A percentile compares a stretch with the other conserved stretches of the same genome.
Conservation (phyloP, 805 yeast species). For the Nematodospora valgi region DNA sequence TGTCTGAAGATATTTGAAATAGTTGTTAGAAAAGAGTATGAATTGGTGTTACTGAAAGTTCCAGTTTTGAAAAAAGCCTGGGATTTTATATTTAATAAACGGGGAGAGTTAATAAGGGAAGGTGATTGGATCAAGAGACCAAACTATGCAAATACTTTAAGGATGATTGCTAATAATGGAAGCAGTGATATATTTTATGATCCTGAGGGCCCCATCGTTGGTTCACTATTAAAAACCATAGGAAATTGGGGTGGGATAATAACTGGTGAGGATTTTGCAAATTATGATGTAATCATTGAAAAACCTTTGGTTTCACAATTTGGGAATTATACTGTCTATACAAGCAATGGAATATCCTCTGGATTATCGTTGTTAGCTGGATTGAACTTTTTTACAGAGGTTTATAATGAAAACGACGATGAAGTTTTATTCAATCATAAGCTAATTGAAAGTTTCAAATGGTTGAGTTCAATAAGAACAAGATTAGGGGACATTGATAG, state of each 20-base stretch:
- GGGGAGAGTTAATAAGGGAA: constrained; percentile 26
- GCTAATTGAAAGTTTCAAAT: constrained; percentile 83
- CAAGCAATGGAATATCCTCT: constrained; percentile 70
- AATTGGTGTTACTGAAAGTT: constrained; percentile 20
- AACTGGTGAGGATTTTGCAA: constrained; percentile 58
- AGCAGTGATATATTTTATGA: constrained; percentile 78
- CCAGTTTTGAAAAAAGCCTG: constrained; percentile 43
- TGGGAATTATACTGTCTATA: constrained; percentile 26
- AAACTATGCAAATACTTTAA: constrained; percentile 62
- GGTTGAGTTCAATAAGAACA: constrained; percentile 87
- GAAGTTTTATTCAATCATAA: constrained; percentile 52
- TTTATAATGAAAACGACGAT: constrained; percentile 19
- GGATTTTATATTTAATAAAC: constrained; percentile 48
- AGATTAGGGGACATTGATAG: constrained; percentile 66
- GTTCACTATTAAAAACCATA: constrained; percentile 49
- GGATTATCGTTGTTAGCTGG: constrained; percentile 84
- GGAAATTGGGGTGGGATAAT: constrained; percentile 65
- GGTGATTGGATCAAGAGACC: constrained; percentile 67
- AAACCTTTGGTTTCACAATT: constrained; percentile 35
- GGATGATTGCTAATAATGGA: constrained; percentile 71
- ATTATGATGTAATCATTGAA: constrained; percentile 52
- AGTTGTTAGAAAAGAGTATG: constrained; percentile 33
- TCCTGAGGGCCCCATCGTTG: constrained; percentile 72
- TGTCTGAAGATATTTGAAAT: constrained; percentile 22
- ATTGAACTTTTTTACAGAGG: constrained; percentile 54